Evolutionary conservation across 129 eudicot genomes (phyloP).

Genomic region (Gnaphalium uliginosum): DNA sequence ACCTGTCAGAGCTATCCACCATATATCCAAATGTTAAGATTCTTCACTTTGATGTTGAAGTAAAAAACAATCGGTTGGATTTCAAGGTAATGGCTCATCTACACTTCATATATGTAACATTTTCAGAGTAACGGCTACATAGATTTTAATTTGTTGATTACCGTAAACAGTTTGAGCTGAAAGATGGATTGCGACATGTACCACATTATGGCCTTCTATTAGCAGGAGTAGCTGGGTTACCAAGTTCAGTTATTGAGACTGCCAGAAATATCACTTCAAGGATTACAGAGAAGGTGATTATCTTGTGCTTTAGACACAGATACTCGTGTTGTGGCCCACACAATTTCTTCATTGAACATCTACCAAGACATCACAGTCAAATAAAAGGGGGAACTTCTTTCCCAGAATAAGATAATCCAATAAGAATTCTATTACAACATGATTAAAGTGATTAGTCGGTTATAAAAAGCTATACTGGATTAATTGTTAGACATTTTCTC

Average conservation of each 20-base stretch:
- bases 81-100: slow-evolving; percentile 65
- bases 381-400: neutral
- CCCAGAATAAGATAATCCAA: neutral
- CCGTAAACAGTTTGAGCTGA: slow-evolving; percentile 71
- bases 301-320: neutral
- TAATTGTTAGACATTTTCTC: too few species aligned
- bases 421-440: neutral
- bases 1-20: slow-evolving; percentile 75
- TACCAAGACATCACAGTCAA: neutral
- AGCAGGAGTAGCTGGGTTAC: slow-evolving; percentile 94
- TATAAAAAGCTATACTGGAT: neutral
- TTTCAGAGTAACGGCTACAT: neutral
- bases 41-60: slow-evolving; percentile 81
- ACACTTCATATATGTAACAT: slow-evolving; percentile 8
- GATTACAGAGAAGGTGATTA: slow-evolving; percentile 69
- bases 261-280: slow-evolving; percentile 78
- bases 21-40: slow-evolving; percentile 83
- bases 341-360: neutral
- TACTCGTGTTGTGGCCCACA: neutral
- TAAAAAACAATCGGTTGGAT: slow-evolving; percentile 83
- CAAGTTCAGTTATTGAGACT: slow-evolving; percentile 74
- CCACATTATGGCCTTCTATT: slow-evolving; percentile 90
- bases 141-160: slow-evolving; percentile 1
- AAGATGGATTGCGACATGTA: slow-evolving; percentile 78
- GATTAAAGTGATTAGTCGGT: neutral